Conservation (phyloP, 805 yeast species). For the Cyberlindnera galapagoensis region DNA sequence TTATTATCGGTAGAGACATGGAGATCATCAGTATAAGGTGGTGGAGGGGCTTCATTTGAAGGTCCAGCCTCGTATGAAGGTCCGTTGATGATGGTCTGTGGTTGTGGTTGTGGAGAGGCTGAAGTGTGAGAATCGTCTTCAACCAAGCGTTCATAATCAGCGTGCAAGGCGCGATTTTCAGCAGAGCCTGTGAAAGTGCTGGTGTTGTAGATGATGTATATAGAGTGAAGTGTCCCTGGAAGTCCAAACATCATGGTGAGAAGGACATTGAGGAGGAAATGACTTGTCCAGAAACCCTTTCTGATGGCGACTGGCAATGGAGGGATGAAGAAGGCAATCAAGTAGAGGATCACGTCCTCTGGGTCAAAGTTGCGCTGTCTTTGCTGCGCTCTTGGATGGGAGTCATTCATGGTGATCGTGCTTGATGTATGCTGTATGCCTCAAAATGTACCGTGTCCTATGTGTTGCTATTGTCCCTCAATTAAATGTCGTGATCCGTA, state of each 20-base stretch:
- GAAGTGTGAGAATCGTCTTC: slow-evolving; percentile 8
- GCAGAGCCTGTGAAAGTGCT: slow-evolving; percentile 16
- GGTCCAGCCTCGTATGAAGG: not conserved
- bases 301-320: slow-evolving; percentile 69
- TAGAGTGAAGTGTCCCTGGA: slow-evolving; percentile 68
- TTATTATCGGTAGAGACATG: slow-evolving; percentile 19
- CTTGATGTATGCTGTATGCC: too few species aligned
- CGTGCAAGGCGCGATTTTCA: slow-evolving; percentile 10
- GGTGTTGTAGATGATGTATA: slow-evolving; percentile 39
- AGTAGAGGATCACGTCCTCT: slow-evolving; percentile 49
- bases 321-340: slow-evolving; percentile 60
- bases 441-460: too few species aligned
- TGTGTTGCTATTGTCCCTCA: too few species aligned
- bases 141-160: slow-evolving; percentile 19
- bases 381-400: too few species aligned
- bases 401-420: too few species aligned
- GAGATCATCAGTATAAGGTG: slow-evolving; percentile 11
- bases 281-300: slow-evolving; percentile 51
- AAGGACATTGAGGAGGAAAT: slow-evolving; percentile 51
- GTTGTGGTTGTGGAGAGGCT: not conserved
- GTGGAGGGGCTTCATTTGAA: slow-evolving; percentile 10
- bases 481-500: too few species aligned
- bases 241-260: slow-evolving; percentile 68
- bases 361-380: too few species aligned
- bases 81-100: not conserved